Base-by-base conservation (phyloP, 2,329 filamentous ascomycete species). In the Penicillium concentricum region DNA sequence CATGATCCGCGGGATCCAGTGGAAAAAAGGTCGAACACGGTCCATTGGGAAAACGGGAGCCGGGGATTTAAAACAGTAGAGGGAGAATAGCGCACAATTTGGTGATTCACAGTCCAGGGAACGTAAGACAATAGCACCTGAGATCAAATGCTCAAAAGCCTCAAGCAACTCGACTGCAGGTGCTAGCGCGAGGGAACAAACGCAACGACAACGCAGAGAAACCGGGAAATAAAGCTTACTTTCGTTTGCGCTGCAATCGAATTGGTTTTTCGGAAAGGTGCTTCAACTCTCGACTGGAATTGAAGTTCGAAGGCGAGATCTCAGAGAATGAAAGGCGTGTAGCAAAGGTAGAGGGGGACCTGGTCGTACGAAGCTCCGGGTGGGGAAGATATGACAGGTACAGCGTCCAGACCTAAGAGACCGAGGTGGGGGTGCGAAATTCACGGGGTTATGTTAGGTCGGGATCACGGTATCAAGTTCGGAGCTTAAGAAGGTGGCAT, bases 181-280 rank as follows among this genome's bases (percentile, higher is more conserved):
- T 34, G 22, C 41, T 13, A 28, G 15, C 32, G 32, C 41, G 26
- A 10, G 18, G 18, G 42, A 37, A 24, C 43, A 48, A 47, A 49
- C 44, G 52, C 24, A 44, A 38, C 45, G 34, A 42, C 16, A 38
- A 38, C 7, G 15, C 28, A 44, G 28, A 32, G 20, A 45, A 43
- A 48, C 38, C 38, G 50, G 42, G 43, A 37, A 35, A 38, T n/a
- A 32, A 48, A 58, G 54, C 61, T 63, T 61, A 61, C 61, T 53
- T 63, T 61, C 20, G 51, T 55, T 59, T 59, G 59, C 51, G 49
- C 52, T 43, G 52, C 44, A 38, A 38, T 55, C 44, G 22, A 52
- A 56, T 58, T 42, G 45, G 32, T 20, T n/a, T 28, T 10, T 32
- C 37, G n/a, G n/a, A 6, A 53, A 26, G 37, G 6, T 5, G n/a